Percentiles rank a stretch among this genome's conserved stretches.
These are phyloP conservation scores for Naganishia liquefaciens DNA, from an alignment of 1,284 basidiomycete genomes.

Conservation along the genomic window DNA sequence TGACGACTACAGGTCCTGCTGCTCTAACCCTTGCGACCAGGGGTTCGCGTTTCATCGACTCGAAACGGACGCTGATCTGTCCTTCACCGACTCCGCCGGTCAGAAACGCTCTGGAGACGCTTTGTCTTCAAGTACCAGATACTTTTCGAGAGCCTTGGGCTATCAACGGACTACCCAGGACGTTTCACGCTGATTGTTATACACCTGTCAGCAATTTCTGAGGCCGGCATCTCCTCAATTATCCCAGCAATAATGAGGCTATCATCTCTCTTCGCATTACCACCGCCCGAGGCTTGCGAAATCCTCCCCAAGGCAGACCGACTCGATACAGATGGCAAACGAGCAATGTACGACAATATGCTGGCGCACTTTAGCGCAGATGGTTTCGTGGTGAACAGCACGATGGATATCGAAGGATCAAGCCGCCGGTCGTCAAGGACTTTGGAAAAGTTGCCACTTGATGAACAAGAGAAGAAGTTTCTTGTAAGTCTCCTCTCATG, in stretches of 20 bases:
- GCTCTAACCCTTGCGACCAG: no score
- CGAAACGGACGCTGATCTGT: no score
- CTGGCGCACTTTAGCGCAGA: conserved; percentile 17
- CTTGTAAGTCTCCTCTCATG: conserved; percentile 14
- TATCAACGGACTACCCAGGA: no score
- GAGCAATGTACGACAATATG: conserved; percentile 4
- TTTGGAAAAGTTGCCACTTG: conserved; percentile 8
- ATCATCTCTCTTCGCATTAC: conserved; percentile 21
- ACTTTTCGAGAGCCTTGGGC: no score
- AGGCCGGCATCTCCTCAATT: not conserved
- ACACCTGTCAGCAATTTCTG: no score
- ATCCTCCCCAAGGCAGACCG: conserved; percentile 27
- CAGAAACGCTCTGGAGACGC: no score
- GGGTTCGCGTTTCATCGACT: no score
- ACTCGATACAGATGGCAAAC: conserved; percentile 15
- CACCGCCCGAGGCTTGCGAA: conserved; percentile 1
- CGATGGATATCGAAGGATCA: conserved; percentile 4
- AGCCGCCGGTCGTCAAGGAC: not conserved
- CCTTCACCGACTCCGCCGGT: no score
- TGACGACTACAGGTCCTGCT: no score
- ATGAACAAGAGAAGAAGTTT: conserved; percentile 30
- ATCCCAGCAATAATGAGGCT: not conserved
- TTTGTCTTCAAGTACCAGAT: no score
- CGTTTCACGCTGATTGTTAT: no score
- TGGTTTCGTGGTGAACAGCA: conserved; percentile 6